Percentiles rank a stretch among this genome's conserved stretches.
These are phyloP conservation scores for Saussurea involucrata DNA, from an alignment of 129 eudicot species.

Conservation along the genomic window DNA sequence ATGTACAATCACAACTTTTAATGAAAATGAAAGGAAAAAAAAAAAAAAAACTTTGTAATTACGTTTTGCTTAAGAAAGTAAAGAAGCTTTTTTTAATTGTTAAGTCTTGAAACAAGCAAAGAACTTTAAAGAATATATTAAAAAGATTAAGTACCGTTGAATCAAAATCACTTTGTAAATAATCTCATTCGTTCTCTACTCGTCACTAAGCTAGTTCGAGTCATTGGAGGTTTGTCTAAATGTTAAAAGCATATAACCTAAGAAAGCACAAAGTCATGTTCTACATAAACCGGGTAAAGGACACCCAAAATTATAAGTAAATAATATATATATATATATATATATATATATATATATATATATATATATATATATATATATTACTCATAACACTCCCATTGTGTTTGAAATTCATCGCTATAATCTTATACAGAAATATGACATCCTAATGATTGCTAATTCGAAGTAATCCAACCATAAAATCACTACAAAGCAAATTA, in stretches of 20 bases:
- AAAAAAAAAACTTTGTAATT: neutral
- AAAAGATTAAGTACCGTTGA: neutral
- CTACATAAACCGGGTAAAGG: neutral
- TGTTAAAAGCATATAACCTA: too few relatives aligned
- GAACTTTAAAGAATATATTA: neutral
- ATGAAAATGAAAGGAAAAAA: slow-evolving; percentile 11
- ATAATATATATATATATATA: neutral
- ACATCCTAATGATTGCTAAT: neutral
- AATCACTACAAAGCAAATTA: too few relatives aligned
- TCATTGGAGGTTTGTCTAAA: neutral
- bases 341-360: neutral
- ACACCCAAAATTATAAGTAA: neutral
- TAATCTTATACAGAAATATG: neutral
- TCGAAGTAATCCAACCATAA: neutral
- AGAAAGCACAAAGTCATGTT: neutral
- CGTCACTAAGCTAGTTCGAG: neutral
- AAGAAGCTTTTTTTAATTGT: neutral
- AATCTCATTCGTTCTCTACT: too few relatives aligned
- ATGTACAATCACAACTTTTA: neutral
- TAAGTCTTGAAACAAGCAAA: neutral
- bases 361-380: neutral
- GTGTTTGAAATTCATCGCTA: neutral
- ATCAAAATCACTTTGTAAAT: neutral
- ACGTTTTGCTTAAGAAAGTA: slow-evolving; percentile 6
- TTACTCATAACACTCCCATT: neutral